Percentiles rank a stretch among this genome's conserved stretches.
Evolutionary conservation across 768 basidiomycete genomes (phyloP).

Genomic region (Termitomyces sp.): DNA sequence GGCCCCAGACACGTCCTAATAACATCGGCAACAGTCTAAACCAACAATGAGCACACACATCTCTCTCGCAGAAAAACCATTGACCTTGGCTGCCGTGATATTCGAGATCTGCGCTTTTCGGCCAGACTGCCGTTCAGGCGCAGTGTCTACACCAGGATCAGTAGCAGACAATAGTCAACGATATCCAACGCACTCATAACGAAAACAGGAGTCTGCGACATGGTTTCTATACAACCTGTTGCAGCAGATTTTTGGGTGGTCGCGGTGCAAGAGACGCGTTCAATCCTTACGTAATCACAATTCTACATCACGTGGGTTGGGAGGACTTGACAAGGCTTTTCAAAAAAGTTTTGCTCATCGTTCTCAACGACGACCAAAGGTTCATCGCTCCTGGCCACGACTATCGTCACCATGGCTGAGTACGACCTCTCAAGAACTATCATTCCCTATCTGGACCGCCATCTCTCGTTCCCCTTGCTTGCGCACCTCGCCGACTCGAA

Average conservation of each 20-base stretch:
- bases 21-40: slow-evolving; percentile 93
- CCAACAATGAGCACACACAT: slow-evolving; percentile 3
- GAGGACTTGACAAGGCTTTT: neutral
- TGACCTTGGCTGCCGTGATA: slow-evolving; percentile 93
- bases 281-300: slow-evolving; percentile 3
- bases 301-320: slow-evolving; percentile 1
- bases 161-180: neutral
- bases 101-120: slow-evolving; percentile 96
- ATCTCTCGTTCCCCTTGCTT: slow-evolving; percentile 90
- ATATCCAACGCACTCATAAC: slow-evolving; percentile 61
- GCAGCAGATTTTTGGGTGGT: slow-evolving; percentile 4
- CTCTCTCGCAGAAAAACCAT: slow-evolving; percentile 13
- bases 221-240: slow-evolving; percentile 13
- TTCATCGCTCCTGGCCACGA: neutral
- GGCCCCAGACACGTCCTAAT: slow-evolving; percentile 96
- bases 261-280: slow-evolving; percentile 8
- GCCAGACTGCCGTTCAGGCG: slow-evolving; percentile 90
- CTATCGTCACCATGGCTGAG: slow-evolving; percentile 57
- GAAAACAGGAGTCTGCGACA: slow-evolving; percentile 74
- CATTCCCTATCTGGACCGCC: slow-evolving; percentile 90
- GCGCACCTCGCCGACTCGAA: slow-evolving; percentile 77
- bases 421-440: slow-evolving; percentile 89
- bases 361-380: slow-evolving; percentile 8
- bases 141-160: slow-evolving; percentile 60
- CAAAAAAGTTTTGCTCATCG: slow-evolving; percentile 13